Conservation (phyloP, 306 rosid species). For the Alnus glutinosa region DNA sequence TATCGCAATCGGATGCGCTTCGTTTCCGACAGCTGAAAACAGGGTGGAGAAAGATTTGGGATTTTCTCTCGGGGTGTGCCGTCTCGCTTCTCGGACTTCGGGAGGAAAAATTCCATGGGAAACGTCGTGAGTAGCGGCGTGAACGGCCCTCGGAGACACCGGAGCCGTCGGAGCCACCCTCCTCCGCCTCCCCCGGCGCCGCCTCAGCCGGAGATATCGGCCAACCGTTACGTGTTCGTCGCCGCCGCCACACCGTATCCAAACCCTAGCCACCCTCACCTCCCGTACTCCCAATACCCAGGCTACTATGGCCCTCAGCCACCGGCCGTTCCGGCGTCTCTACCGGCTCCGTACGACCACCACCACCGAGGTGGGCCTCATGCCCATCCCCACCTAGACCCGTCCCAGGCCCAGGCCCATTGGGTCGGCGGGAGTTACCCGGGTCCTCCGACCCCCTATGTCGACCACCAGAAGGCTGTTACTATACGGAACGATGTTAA, state of each 20-base stretch:
- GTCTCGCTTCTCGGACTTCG: neutral
- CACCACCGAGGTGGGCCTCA: conserved; percentile 51
- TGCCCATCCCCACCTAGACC: conserved; percentile 42
- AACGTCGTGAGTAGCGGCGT: conserved; percentile 62
- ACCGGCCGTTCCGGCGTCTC: conserved; percentile 44
- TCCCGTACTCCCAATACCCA: conserved; percentile 62
- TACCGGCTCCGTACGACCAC: conserved; percentile 79
- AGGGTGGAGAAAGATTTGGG: neutral
- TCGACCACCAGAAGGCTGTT: conserved; percentile 93
- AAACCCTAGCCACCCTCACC: conserved; percentile 29
- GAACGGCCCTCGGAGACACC: conserved; percentile 56
- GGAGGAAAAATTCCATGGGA: conserved; percentile 54
- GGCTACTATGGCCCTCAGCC: conserved; percentile 65
- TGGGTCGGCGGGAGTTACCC: conserved; percentile 72
- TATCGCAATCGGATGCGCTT: neutral
- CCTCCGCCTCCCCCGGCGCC: conserved; percentile 58
- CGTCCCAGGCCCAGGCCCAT: conserved; percentile 38
- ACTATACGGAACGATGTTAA: conserved; percentile 88
- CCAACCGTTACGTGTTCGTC: conserved; percentile 58
- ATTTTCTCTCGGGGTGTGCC: neutral
- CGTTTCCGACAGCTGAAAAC: neutral
- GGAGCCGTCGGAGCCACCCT: conserved; percentile 58
- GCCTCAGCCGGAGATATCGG: conserved; percentile 65
- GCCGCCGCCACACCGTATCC: conserved; percentile 65
- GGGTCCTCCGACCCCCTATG: conserved; percentile 55